Percentiles rank a stretch among this genome's conserved stretches.
Conservation (phyloP, 306 rosid species). For the Vigna angularis region DNA sequence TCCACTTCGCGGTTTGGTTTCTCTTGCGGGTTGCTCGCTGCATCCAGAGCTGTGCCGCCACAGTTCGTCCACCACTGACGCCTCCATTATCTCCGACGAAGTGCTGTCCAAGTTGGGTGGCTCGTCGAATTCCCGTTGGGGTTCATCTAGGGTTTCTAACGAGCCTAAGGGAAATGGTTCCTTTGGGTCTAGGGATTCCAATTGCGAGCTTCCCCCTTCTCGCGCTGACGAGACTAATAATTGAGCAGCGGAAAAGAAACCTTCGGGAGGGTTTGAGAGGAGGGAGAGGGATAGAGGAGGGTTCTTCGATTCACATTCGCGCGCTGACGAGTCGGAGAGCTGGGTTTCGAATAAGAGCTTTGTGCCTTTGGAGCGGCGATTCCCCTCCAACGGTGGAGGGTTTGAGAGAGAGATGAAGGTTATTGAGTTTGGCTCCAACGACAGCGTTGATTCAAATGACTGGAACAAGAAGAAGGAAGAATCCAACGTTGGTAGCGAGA, state of each 20-base stretch:
- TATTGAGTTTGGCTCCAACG: conserved; percentile 57
- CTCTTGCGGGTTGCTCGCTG: no score
- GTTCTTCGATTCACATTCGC: conserved; percentile 79
- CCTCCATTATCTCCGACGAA: no score
- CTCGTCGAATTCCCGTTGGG: conserved; percentile 73
- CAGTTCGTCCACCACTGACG: no score
- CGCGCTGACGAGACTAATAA: conserved; percentile 85
- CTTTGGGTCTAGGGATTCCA: conserved; percentile 56
- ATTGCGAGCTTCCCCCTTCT: conserved; percentile 69
- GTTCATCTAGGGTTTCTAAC: conserved; percentile 73
- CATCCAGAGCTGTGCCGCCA: no score
- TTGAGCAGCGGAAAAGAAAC: conserved; percentile 83
- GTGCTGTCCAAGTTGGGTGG: no score
- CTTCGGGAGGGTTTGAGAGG: conserved; percentile 70
- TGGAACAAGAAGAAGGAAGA: conserved; percentile 67
- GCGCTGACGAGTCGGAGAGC: conserved; percentile 89
- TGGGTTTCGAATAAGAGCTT: conserved; percentile 82
- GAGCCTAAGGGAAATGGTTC: conserved; percentile 56
- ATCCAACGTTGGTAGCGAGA: conserved; percentile 46
- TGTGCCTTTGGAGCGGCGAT: conserved; percentile 65
- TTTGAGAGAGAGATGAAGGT: conserved; percentile 73
- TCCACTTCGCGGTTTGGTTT: no score
- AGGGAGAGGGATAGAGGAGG: conserved; percentile 59
- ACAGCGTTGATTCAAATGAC: conserved; percentile 67
- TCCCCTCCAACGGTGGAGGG: conserved; percentile 54